Evolutionary conservation across 2,329 filamentous ascomycete species (phyloP), one percentile per base, ranked within the genome.

Genomic region (Chalaropsis ovoidea): DNA sequence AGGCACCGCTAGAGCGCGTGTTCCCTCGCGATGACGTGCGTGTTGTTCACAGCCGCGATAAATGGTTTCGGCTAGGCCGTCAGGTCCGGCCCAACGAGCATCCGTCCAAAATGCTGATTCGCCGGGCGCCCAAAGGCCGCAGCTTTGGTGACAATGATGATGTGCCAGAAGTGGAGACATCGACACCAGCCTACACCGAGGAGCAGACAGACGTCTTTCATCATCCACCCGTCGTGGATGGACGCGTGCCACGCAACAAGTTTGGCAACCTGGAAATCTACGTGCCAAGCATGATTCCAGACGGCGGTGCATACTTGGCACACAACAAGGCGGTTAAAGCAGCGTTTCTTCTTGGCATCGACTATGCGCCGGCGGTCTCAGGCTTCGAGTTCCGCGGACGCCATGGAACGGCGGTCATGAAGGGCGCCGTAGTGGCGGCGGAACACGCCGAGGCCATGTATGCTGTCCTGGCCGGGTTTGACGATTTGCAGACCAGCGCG

Each of bases 191-290:
- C 1, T 88, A 83, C 71, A 84, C 79, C 0, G 72, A 79, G 19
- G 80, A 84, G 8, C 85, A 90, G 71, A 90, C 93, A 0, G 82
- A 87, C 15, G 68, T 86, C 0, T 97, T 95, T 74, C 76, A 82
- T 13, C 83, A 93, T 0, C 88, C 90, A 0, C 86, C 90, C 0
- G 86, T 97, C 1, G 78, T 88, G 2, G 77, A 85, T 63, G 92
- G 91, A 0, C 79, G 80, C 13, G 82, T 97, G 1, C 93, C 94
- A 0, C 93, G 90, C 76, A 99, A 99, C 72, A 86, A 87, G 19
- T 99, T 90, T 74, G 91, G 91, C 11, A 99, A 99, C 72, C 86
- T 97, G 67, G 94, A 97, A 71, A 82, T 95, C 47, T 97, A 93
- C 73, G 91, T 96, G 11, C 86, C 90, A 0, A 90, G 85, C 68